Evolutionary conservation across 192 early-diverging fungal genomes (phyloP).

Genomic region (Rhizophagus prolifer): DNA sequence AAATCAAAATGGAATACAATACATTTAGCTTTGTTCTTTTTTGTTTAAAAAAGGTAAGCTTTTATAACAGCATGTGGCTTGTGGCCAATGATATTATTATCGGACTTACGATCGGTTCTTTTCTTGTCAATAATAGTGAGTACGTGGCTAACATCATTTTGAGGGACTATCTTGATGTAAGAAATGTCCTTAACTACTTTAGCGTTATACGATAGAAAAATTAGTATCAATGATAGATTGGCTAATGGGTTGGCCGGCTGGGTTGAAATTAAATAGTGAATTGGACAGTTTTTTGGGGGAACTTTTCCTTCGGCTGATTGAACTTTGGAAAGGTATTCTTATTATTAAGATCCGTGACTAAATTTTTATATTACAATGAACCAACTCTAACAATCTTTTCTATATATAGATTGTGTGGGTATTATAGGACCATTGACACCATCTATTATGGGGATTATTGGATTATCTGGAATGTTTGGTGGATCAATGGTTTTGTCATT

Average conservation of each 20-base stretch:
- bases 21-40: neutral
- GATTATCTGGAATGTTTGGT: constrained; percentile 76
- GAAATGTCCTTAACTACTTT: neutral
- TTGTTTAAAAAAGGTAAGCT: constrained; percentile 43
- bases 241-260: constrained; percentile 91
- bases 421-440: constrained; percentile 55
- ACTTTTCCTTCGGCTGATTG: constrained; percentile 85
- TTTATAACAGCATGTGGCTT: constrained; percentile 96
- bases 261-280: constrained; percentile 93
- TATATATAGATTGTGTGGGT: constrained; percentile 41
- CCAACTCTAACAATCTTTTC: neutral
- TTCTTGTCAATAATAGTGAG: constrained; percentile 62
- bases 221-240: constrained; percentile 78
- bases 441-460: constrained; percentile 67
- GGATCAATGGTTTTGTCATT: constrained; percentile 83
- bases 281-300: constrained; percentile 87
- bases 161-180: constrained; percentile 50
- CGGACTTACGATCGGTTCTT: constrained; percentile 74
- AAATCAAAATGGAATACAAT: neutral
- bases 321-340: constrained; percentile 74
- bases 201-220: constrained; percentile 70
- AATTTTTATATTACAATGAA: too few relatives aligned
- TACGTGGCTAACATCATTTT: constrained; percentile 52
- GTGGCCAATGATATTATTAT: constrained; percentile 91
- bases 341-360: neutral